Conservation (phyloP, 805 yeast species). For the Tetrapisispora phaffii region DNA sequence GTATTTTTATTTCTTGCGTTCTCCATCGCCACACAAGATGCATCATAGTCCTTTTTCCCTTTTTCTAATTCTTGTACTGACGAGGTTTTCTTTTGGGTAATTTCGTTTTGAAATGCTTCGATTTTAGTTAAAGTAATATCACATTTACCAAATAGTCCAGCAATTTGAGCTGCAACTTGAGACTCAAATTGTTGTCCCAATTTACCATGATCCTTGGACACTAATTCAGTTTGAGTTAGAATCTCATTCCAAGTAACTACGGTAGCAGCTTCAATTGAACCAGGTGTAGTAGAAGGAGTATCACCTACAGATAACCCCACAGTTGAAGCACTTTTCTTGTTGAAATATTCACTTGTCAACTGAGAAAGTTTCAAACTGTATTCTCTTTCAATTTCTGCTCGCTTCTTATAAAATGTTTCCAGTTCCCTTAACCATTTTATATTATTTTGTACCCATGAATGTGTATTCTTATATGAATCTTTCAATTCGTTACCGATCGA, state of each 20-base stretch:
- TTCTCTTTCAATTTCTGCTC: constrained; percentile 75
- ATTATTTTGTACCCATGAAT: constrained; percentile 70
- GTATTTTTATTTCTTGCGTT: constrained; percentile 64
- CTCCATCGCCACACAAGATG: constrained; percentile 73
- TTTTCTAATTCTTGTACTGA: constrained; percentile 27
- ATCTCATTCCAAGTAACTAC: constrained; percentile 87
- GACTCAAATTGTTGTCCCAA: constrained; percentile 51
- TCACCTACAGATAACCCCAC: constrained; percentile 80
- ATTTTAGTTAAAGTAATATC: constrained; percentile 47
- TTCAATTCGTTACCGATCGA: constrained; percentile 63
- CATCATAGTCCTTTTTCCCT: constrained; percentile 66
- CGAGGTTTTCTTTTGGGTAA: constrained; percentile 34
- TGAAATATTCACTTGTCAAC: constrained; percentile 59
- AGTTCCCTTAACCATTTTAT: constrained; percentile 68
- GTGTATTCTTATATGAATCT: constrained; percentile 70
- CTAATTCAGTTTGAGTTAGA: constrained; percentile 69
- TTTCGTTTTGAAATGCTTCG: constrained; percentile 48
- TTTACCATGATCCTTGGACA: constrained; percentile 55
- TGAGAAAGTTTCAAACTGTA: constrained; percentile 59
- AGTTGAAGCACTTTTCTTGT: constrained; percentile 61
- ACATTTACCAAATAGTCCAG: constrained; percentile 43
- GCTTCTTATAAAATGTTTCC: constrained; percentile 72
- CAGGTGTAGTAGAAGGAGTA: constrained; percentile 84
- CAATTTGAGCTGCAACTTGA: constrained; percentile 53
- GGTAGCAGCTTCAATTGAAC: constrained; percentile 81